phyloP scores from a whole-genome alignment of 2,329 filamentous ascomycete genomes.

The Chaetothyriales sp. region DNA sequence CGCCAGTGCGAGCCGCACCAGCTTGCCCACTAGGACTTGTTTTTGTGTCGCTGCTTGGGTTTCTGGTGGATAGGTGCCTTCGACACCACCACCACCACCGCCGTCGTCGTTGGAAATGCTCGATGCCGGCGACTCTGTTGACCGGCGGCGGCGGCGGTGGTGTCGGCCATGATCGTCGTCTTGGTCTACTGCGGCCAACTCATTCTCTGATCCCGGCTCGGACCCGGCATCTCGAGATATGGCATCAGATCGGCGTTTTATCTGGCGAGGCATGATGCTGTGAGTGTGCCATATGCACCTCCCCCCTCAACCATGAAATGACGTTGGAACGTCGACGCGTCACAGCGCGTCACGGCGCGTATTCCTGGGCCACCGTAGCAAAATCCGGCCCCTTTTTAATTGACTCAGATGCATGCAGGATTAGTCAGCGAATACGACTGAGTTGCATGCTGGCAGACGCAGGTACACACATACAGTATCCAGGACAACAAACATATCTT shows the following conservation, averaged over 20 bases:
- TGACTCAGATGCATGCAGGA: no score
- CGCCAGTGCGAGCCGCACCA: constrained; percentile 46
- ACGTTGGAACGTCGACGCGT: not conserved
- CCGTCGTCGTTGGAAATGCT: constrained; percentile 1
- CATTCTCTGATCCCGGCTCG: constrained; percentile 3
- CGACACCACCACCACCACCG: constrained; percentile 9
- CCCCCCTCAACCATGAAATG: not conserved
- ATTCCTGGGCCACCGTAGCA: not conserved
- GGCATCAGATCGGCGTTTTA: constrained; percentile 14
- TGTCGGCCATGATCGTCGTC: constrained; percentile 2
- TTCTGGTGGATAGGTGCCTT: constrained; percentile 5
- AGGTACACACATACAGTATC: no score
- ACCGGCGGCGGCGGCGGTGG: constrained; percentile 7
- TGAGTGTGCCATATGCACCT: not conserved
- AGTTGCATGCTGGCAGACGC: no score
- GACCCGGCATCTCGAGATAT: constrained; percentile 12
- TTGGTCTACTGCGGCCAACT: not conserved
- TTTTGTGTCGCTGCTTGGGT: constrained; percentile 19
- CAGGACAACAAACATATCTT: no score
- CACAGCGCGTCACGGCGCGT: not conserved
- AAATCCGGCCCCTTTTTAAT: no score
- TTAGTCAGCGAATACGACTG: no score
- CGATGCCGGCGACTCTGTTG: constrained; percentile 3
- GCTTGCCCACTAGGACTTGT: constrained; percentile 40
- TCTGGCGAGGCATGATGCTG: constrained; percentile 9